phyloP scores from a whole-genome alignment of 2,329 filamentous ascomycete genomes.

The Raffaelea albimanens region DNA sequence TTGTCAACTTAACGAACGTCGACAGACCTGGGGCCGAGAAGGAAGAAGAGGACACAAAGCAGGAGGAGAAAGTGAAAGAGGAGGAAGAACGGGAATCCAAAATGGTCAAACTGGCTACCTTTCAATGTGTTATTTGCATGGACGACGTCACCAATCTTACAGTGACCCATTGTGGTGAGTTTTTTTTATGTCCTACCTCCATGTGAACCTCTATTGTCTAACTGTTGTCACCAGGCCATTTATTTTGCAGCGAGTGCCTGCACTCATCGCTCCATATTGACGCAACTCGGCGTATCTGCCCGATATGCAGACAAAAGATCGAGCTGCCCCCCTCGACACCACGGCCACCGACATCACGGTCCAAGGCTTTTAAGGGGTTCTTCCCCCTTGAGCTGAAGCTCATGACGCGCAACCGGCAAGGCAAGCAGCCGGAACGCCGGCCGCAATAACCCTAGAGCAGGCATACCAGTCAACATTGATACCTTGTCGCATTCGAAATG shows the following conservation, averaged over 20 bases:
- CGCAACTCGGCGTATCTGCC: slow-evolving; percentile 46
- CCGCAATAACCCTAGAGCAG: too few relatives aligned
- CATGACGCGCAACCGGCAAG: slow-evolving; percentile 45
- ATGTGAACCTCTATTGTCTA: not conserved
- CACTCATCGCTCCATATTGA: slow-evolving; percentile 51
- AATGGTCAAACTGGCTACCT: slow-evolving; percentile 40
- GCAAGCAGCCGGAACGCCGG: slow-evolving; percentile 29
- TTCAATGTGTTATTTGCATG: slow-evolving; percentile 62
- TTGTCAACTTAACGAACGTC: slow-evolving; percentile 25
- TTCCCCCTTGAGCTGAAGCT: slow-evolving; percentile 55
- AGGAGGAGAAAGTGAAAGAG: not conserved
- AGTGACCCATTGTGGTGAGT: slow-evolving; percentile 58
- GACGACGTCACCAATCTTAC: slow-evolving; percentile 49
- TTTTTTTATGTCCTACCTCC: too few relatives aligned
- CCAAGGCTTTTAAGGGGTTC: slow-evolving; percentile 37
- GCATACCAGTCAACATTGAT: too few relatives aligned
- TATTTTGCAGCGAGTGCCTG: slow-evolving; percentile 55
- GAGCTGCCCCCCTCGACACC: slow-evolving; percentile 30
- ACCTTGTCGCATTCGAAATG: too few relatives aligned
- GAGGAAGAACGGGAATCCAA: slow-evolving; percentile 26
- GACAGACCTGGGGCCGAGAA: slow-evolving; percentile 6
- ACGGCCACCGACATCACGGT: slow-evolving; percentile 23
- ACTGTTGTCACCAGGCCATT: slow-evolving; percentile 45
- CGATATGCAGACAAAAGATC: slow-evolving; percentile 53
- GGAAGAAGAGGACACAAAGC: not conserved